phyloP scores from a whole-genome alignment of 805 yeast species.

The Cephaloascus albidus region DNA sequence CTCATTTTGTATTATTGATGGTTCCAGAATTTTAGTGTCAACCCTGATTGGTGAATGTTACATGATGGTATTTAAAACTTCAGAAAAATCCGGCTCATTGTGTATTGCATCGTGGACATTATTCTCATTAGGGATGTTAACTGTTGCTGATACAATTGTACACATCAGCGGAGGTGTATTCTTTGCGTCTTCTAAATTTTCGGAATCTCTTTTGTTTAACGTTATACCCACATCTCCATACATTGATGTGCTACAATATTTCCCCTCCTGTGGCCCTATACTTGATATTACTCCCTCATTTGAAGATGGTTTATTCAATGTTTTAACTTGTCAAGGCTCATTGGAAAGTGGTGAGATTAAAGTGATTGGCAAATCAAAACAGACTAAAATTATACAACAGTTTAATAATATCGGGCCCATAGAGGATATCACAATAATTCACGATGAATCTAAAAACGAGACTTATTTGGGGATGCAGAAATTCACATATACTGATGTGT shows the following conservation, averaged over 20 bases:
- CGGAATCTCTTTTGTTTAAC: slow-evolving; percentile 1
- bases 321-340: neutral
- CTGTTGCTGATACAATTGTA: neutral
- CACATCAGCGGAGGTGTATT: slow-evolving; percentile 2
- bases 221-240: slow-evolving; percentile 1
- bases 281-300: neutral
- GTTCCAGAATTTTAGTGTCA: neutral
- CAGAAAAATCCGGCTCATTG: neutral
- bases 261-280: neutral
- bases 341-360: neutral
- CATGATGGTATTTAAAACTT: neutral
- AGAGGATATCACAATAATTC: neutral
- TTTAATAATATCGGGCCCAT: neutral
- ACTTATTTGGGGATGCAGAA: neutral
- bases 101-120: slow-evolving; percentile 1
- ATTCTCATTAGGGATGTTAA: neutral
- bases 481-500: neutral
- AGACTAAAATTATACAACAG: neutral
- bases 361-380: neutral
- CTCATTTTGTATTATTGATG: slow-evolving; percentile 2
- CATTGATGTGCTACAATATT: slow-evolving; percentile 2
- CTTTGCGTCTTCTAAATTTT: slow-evolving; percentile 1
- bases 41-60: slow-evolving; percentile 1
- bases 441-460: neutral
- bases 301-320: neutral